Conservation (phyloP, 306 rosid genomes). For the Trichosanthes truncata region DNA sequence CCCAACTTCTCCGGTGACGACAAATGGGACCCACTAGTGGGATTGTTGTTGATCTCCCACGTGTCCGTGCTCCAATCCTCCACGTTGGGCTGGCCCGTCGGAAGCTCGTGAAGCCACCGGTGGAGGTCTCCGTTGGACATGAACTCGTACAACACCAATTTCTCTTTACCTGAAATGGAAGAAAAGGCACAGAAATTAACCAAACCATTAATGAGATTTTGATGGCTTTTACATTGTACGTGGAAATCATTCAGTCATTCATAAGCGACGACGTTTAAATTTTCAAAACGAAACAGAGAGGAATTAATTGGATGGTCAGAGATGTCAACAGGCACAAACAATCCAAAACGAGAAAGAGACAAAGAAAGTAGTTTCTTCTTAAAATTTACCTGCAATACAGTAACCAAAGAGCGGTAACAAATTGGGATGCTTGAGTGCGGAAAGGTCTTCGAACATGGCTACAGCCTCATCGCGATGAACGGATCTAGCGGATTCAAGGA, state of each 20-base stretch:
- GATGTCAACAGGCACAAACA: neutral
- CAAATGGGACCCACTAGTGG: conserved; percentile 7
- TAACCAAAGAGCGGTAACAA: conserved; percentile 81
- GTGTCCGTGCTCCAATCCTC: conserved; percentile 93
- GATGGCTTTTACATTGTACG: neutral
- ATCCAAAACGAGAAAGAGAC: neutral
- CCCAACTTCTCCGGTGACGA: conserved; percentile 49
- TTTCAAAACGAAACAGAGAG: neutral
- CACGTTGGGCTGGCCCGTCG: conserved; percentile 75
- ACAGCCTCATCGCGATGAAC: conserved; percentile 50
- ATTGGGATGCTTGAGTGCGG: conserved; percentile 70
- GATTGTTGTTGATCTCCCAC: conserved; percentile 53
- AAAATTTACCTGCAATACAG: conserved; percentile 78
- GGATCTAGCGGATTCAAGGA: conserved; percentile 60
- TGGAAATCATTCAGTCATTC: neutral
- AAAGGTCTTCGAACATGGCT: conserved; percentile 39
- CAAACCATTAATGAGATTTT: neutral
- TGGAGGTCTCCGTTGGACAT: conserved; percentile 92
- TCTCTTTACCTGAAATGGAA: conserved; percentile 53
- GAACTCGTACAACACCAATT: conserved; percentile 70
- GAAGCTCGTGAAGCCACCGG: conserved; percentile 86
- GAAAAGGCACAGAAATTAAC: neutral
- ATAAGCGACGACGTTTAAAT: neutral
- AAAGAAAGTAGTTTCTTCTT: neutral
- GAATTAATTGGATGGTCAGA: neutral